phyloP scores from a whole-genome alignment of 176 grass and related monocot species.

The Raddia distichophylla region DNA sequence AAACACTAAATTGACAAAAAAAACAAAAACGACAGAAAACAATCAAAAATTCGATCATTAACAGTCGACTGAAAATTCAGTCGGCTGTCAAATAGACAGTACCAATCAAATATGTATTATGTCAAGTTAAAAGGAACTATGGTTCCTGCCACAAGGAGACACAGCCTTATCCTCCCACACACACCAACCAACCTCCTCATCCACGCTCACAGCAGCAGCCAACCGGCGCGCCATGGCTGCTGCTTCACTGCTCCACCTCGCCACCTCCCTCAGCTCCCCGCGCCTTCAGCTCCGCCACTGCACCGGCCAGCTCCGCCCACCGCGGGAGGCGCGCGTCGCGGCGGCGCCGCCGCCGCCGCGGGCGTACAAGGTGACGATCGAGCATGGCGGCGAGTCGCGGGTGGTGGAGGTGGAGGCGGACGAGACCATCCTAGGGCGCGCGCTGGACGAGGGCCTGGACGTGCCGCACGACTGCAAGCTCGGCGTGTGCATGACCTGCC shows the following conservation, averaged over 20 bases:
- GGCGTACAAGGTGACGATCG: constrained; percentile 81
- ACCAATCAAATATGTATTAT: no score
- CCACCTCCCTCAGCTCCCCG: constrained; percentile 15
- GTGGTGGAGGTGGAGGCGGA: constrained; percentile 75
- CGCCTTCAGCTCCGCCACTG: not conserved
- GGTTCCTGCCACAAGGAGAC: no score
- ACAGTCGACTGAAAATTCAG: no score
- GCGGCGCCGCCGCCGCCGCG: not conserved
- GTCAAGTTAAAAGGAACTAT: no score
- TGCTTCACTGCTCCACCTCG: constrained; percentile 45
- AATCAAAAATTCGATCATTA: no score
- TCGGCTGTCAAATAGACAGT: no score
- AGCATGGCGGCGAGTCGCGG: constrained; percentile 69
- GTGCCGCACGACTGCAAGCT: constrained; percentile 99
- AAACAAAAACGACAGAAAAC: no score
- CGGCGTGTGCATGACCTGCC: constrained; percentile 98
- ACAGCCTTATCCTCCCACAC: constrained; percentile 42
- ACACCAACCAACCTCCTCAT: not conserved
- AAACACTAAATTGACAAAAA: no score
- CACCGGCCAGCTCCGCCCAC: not conserved
- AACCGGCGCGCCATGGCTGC: constrained; percentile 42
- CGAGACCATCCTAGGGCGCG: constrained; percentile 83
- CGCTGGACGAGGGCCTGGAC: constrained; percentile 80
- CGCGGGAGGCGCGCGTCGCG: not conserved
- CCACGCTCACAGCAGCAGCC: not conserved